A percentile compares a stretch with the other conserved stretches of the same genome.
Evolutionary conservation across 257 asterid species (phyloP).

Genomic region (Nicotiana attenuata): DNA sequence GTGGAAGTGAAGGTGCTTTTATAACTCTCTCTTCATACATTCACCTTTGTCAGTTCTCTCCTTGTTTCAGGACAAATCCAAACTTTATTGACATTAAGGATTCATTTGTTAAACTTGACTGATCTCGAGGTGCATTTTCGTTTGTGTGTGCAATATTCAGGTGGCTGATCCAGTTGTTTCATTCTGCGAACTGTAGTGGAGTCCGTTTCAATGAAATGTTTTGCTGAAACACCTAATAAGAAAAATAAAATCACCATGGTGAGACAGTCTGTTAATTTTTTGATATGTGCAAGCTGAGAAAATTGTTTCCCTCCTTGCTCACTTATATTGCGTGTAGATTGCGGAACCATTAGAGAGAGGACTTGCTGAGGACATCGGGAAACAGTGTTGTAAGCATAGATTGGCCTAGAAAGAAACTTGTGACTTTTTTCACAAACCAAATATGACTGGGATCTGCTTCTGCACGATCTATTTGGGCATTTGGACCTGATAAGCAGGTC

Average conservation of each 20-base stretch:
- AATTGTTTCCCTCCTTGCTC: neutral
- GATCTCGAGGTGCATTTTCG: neutral
- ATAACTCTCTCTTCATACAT: neutral
- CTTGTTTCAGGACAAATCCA: neutral
- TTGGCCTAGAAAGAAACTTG: constrained; percentile 87
- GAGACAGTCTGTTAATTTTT: constrained; percentile 13
- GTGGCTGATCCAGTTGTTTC: constrained; percentile 99
- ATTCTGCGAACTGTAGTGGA: constrained; percentile 98
- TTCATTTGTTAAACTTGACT: neutral
- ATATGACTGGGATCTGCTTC: constrained; percentile 98
- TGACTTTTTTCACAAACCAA: constrained; percentile 84
- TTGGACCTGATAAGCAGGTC: constrained; percentile 98
- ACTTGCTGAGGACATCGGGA: constrained; percentile 95
- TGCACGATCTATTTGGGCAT: constrained; percentile 98
- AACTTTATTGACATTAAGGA: neutral
- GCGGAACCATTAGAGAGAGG: constrained; percentile 99
- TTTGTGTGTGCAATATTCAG: constrained; percentile 27
- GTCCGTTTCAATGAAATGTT: constrained; percentile 94
- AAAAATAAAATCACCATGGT: constrained; percentile 98
- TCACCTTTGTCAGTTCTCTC: neutral
- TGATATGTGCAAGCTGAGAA: neutral
- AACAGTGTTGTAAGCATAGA: constrained; percentile 84
- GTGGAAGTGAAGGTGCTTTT: constrained; percentile 94
- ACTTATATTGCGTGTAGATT: constrained; percentile 36
- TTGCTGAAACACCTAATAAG: constrained; percentile 98